Evolutionary conservation across 139 green algal species (phyloP).

Genomic region (Haematococcus lacustris): DNA sequence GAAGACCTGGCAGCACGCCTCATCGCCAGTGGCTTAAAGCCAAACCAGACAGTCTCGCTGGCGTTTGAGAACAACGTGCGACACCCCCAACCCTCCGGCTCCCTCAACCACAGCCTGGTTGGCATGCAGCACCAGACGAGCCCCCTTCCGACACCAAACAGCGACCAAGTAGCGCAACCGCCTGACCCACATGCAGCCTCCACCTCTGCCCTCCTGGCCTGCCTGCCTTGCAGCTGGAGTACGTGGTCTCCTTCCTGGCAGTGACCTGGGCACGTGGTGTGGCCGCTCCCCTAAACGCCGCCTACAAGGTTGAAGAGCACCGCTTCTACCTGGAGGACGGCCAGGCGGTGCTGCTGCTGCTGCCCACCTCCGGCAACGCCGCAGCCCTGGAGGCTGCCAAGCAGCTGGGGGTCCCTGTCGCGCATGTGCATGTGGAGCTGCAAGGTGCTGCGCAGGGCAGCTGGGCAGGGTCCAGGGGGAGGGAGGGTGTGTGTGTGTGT

Average conservation of each 20-base stretch:
- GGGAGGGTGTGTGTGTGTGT: neutral
- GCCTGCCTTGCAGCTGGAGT: conserved; percentile 46
- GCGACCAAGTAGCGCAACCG: neutral
- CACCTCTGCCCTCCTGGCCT: neutral
- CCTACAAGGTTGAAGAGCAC: conserved; percentile 65
- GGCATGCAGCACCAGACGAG: neutral
- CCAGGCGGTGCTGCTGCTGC: conserved; percentile 51
- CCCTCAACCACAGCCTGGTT: no score
- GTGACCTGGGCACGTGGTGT: conserved; percentile 47
- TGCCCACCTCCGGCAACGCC: conserved; percentile 37
- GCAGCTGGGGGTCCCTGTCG: conserved; percentile 22
- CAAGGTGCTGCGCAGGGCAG: conserved; percentile 8
- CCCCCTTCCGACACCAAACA: neutral
- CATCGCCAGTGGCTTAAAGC: neutral
- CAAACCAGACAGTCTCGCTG: neutral
- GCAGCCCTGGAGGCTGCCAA: conserved; percentile 34
- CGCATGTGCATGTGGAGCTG: conserved; percentile 8
- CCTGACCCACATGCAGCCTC: neutral
- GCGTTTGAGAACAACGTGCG: neutral
- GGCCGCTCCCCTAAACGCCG: conserved; percentile 62
- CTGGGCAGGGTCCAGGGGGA: no score
- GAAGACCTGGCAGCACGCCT: no score
- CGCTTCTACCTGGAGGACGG: conserved; percentile 66
- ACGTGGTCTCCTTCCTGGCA: conserved; percentile 59
- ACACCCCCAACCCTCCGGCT: neutral